phyloP scores from a whole-genome alignment of 2,329 filamentous ascomycete genomes.

The Colletotrichum aenigma region DNA sequence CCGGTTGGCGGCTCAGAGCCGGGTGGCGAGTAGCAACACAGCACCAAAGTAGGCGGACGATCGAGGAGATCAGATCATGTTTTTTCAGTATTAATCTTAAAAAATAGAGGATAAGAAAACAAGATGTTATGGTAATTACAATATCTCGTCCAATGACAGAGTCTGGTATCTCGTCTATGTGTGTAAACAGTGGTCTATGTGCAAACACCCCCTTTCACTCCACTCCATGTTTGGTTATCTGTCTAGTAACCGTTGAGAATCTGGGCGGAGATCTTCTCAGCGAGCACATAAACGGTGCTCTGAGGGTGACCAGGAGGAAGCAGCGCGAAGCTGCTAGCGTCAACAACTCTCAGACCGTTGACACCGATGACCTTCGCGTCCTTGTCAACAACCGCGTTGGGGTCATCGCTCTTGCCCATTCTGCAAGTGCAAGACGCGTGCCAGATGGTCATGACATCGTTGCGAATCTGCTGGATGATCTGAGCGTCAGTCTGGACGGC shows the following conservation, averaged over 20 bases:
- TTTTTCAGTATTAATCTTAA: neutral
- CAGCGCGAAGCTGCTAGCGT: conserved; percentile 31
- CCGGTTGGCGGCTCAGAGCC: neutral
- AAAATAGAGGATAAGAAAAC: neutral
- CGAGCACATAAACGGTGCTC: conserved; percentile 25
- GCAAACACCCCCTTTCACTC: neutral
- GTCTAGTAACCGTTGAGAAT: conserved; percentile 30
- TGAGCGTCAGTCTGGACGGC: conserved; percentile 43
- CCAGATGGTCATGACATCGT: conserved; percentile 49
- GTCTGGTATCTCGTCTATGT: neutral
- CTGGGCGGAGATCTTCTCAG: conserved; percentile 31
- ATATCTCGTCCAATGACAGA: neutral
- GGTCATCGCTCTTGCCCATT: conserved; percentile 47
- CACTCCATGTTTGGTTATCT: neutral
- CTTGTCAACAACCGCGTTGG: conserved; percentile 33
- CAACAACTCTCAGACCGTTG: conserved; percentile 31
- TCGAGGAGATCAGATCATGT: neutral
- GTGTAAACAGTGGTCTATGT: neutral
- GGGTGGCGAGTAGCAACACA: neutral
- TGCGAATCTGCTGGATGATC: conserved; percentile 38
- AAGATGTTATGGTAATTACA: neutral
- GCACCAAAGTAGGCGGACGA: fast-evolving
- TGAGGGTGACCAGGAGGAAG: conserved; percentile 29
- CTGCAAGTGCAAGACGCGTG: conserved; percentile 59
- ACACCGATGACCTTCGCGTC: conserved; percentile 33